These are phyloP conservation scores for Trametes cubensis DNA, from an alignment of 768 basidiomycete genomes.

Conservation along the genomic window DNA sequence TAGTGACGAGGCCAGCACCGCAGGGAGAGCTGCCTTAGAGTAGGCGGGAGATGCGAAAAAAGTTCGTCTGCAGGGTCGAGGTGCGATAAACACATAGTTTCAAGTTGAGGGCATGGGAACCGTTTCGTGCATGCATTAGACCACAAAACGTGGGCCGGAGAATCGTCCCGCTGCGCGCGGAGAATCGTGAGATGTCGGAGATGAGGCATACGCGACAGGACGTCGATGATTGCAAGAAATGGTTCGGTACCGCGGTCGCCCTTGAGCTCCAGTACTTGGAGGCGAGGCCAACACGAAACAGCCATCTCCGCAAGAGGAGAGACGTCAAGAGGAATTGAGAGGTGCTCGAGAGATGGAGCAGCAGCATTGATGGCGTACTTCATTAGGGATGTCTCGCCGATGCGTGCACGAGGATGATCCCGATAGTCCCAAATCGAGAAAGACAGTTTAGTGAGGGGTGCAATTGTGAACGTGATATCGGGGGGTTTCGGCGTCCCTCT, in stretches of 20 bases:
- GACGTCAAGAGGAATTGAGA: background rate
- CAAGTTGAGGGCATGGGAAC: background rate
- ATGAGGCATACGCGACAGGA: background rate
- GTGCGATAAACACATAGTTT: background rate
- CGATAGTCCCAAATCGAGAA: background rate
- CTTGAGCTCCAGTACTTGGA: background rate
- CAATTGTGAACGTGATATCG: background rate
- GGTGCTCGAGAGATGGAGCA: background rate
- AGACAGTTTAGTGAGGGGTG: background rate
- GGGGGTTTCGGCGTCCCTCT: background rate
- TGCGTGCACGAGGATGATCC: background rate
- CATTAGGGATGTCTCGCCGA: background rate
- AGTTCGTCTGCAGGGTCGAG: background rate
- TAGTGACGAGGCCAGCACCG: background rate
- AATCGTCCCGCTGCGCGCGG: background rate
- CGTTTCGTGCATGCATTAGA: background rate
- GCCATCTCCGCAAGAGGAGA: background rate
- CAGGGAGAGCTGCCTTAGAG: background rate
- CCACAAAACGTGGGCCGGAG: background rate
- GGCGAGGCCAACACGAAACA: background rate
- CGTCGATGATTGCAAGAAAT: too few species aligned
- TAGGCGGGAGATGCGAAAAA: background rate
- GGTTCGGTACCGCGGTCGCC: background rate
- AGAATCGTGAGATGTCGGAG: background rate
- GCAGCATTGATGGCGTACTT: background rate